Evolutionary conservation across 306 rosid genomes (phyloP).

Genomic region (Vigna hirtella): DNA sequence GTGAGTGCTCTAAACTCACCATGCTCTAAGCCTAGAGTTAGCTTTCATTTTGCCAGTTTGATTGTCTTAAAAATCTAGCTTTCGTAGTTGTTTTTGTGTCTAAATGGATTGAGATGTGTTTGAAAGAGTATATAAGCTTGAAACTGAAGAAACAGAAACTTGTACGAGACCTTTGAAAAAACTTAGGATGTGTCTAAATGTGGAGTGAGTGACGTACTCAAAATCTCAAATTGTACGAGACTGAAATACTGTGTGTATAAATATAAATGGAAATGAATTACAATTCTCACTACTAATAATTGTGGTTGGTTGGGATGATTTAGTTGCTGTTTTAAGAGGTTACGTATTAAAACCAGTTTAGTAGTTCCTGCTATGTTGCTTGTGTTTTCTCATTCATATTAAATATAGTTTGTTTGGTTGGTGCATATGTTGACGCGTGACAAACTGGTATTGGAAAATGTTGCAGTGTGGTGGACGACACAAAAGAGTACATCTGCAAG

Average conservation of each 20-base stretch:
- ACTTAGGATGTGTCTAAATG: too few species aligned
- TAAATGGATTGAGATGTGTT: too few species aligned
- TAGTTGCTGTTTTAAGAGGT: conserved; percentile 22
- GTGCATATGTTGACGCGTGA: conserved; percentile 27
- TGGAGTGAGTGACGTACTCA: too few species aligned
- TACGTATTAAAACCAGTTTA: not conserved
- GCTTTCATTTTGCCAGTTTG: not conserved
- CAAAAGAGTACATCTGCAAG: conserved; percentile 75
- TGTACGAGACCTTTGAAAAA: too few species aligned
- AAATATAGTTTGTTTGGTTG: conserved; percentile 18
- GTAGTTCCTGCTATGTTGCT: not conserved
- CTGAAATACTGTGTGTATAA: too few species aligned
- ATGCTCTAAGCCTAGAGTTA: not conserved
- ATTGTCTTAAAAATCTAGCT: not conserved
- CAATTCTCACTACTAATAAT: not conserved
- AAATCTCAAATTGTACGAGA: too few species aligned
- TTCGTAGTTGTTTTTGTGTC: not conserved
- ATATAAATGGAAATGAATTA: too few species aligned
- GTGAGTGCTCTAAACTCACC: conserved; percentile 56
- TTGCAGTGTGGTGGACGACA: conserved; percentile 67
- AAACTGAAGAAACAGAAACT: too few species aligned
- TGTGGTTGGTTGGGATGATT: not conserved
- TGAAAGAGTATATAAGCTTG: too few species aligned
- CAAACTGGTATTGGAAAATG: conserved; percentile 17
- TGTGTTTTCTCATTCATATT: not conserved